Conservation (phyloP, 2,329 filamentous ascomycete genomes). For the Pseudocercospora musae region DNA sequence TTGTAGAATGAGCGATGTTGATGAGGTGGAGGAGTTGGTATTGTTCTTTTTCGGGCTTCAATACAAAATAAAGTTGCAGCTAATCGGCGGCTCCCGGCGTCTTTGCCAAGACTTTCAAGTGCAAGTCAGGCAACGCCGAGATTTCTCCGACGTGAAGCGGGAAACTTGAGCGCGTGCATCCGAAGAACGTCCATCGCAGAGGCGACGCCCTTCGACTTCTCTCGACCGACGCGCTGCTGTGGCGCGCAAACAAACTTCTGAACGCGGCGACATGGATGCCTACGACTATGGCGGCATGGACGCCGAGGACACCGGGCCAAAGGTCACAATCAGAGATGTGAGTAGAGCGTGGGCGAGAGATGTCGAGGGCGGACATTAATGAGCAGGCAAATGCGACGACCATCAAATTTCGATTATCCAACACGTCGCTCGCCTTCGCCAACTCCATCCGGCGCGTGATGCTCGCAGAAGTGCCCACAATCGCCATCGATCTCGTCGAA, state of each 20-base stretch:
- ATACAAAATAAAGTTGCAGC: neutral
- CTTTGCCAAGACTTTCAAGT: neutral
- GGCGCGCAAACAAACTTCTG: no score
- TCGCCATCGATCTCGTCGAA: slow-evolving; percentile 93
- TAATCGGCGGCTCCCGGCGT: neutral
- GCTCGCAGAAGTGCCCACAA: slow-evolving; percentile 88
- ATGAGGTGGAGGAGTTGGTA: neutral
- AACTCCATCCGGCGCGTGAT: slow-evolving; percentile 90
- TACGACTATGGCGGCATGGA: slow-evolving; percentile 22
- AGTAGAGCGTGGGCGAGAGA: slow-evolving; percentile 13
- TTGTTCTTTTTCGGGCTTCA: slow-evolving; percentile 3
- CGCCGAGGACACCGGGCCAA: slow-evolving; percentile 25
- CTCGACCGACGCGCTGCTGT: neutral
- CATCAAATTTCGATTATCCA: slow-evolving; percentile 87
- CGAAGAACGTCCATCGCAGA: neutral
- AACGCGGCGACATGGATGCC: slow-evolving; percentile 19
- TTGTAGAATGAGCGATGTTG: neutral
- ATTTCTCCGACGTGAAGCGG: neutral
- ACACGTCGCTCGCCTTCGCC: slow-evolving; percentile 85
- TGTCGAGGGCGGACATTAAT: neutral
- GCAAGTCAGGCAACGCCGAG: neutral
- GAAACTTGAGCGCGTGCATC: neutral
- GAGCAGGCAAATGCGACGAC: slow-evolving; percentile 65
- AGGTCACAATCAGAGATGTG: slow-evolving; percentile 48
- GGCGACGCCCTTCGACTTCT: neutral